A percentile compares a stretch with the other conserved stretches of the same genome.
phyloP scores from a whole-genome alignment of 345 rosid species.

The Bruguiera gymnorhiza region DNA sequence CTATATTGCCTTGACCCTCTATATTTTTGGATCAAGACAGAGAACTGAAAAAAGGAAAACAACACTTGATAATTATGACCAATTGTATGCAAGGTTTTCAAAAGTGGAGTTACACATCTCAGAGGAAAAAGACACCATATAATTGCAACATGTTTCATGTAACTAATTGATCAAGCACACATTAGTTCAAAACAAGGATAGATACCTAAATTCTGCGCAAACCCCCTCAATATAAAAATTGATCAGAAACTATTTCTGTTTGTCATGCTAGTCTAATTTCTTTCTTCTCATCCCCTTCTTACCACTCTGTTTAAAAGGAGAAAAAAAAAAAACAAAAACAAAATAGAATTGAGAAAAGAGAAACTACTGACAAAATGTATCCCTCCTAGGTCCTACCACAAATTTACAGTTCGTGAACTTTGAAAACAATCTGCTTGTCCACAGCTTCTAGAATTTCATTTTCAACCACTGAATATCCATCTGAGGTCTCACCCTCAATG shows the following conservation, averaged over 20 bases:
- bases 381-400: background rate
- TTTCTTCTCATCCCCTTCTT: slow-evolving; percentile 17
- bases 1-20: too few relatives aligned
- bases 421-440: slow-evolving; percentile 48
- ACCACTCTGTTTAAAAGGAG: slow-evolving; percentile 9
- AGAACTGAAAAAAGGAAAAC: too few relatives aligned
- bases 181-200: background rate
- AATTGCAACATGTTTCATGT: background rate
- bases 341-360: background rate
- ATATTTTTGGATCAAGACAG: too few relatives aligned
- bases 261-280: slow-evolving; percentile 30
- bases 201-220: slow-evolving; percentile 6
- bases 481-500: slow-evolving; percentile 35
- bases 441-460: slow-evolving; percentile 35
- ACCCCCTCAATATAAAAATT: slow-evolving; percentile 2
- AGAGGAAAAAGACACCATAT: background rate
- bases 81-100: too few relatives aligned
- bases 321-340: background rate
- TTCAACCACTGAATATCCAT: slow-evolving; percentile 14
- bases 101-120: background rate
- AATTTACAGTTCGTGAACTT: slow-evolving; percentile 29
- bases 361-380: background rate
- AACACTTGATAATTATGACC: too few relatives aligned
- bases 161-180: background rate
- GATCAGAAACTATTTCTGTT: slow-evolving; percentile 11